Conservation (phyloP, 2,329 filamentous ascomycete genomes). For the Sclerotinia nivalis region DNA sequence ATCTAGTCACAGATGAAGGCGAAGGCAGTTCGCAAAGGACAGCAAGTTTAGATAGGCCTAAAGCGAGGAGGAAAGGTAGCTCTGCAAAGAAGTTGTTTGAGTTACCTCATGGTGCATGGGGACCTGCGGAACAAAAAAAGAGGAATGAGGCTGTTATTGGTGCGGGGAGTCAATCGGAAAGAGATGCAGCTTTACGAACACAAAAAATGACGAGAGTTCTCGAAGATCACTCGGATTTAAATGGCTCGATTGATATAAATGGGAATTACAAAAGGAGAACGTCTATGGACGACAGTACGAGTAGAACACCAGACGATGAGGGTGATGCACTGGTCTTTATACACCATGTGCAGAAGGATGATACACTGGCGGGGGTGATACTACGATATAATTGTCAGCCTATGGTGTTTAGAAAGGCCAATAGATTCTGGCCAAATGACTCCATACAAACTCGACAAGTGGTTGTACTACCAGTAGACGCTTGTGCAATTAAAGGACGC, state of each 20-base stretch:
- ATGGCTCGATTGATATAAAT: slow-evolving; percentile 54
- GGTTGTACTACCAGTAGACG: slow-evolving; percentile 83
- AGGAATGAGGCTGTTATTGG: slow-evolving; percentile 46
- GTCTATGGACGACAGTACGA: slow-evolving; percentile 36
- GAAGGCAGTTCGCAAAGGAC: slow-evolving; percentile 23
- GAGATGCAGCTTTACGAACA: slow-evolving; percentile 56
- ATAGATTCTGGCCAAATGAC: slow-evolving; percentile 93
- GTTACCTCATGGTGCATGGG: slow-evolving; percentile 35
- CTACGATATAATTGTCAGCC: slow-evolving; percentile 87
- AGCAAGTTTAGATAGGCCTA: slow-evolving; percentile 19
- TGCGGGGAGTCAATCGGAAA: slow-evolving; percentile 54
- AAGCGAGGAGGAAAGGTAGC: slow-evolving; percentile 25
- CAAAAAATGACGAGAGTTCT: slow-evolving; percentile 60
- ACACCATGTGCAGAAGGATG: slow-evolving; percentile 77
- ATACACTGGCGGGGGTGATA: slow-evolving; percentile 89
- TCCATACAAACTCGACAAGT: slow-evolving; percentile 81
- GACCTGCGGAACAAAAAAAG: slow-evolving; percentile 33
- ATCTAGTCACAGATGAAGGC: slow-evolving; percentile 27
- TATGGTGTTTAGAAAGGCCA: slow-evolving; percentile 79
- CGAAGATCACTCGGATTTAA: slow-evolving; percentile 61
- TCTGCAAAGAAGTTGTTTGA: slow-evolving; percentile 28
- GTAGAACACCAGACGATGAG: slow-evolving; percentile 52
- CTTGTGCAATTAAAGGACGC: slow-evolving; percentile 79
- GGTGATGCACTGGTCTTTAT: slow-evolving; percentile 85
- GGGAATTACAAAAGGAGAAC: slow-evolving; percentile 38